Percentiles rank a stretch among this genome's conserved stretches.
phyloP scores from a whole-genome alignment of 108 stramenopile species.

The Nitzschia palea region DNA sequence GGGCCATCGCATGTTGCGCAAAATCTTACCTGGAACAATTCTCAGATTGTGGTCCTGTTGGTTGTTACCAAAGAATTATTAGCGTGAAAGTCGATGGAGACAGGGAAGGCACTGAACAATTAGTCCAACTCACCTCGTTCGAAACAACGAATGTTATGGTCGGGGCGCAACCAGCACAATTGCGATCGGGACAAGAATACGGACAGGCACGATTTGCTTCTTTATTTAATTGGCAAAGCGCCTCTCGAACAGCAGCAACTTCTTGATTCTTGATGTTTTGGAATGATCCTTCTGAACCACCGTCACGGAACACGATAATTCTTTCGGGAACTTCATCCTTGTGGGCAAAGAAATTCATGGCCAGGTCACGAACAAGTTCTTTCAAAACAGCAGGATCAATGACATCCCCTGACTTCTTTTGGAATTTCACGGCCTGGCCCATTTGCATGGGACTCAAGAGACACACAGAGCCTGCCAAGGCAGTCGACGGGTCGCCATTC shows the following conservation, averaged over 20 bases:
- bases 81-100: too few relatives aligned
- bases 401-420: background rate
- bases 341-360: background rate
- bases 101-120: too few relatives aligned
- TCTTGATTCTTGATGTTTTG: slow-evolving; percentile 2
- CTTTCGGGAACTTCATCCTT: slow-evolving; percentile 1
- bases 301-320: slow-evolving; percentile 8
- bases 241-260: background rate
- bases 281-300: slow-evolving; percentile 9
- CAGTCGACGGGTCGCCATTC: background rate
- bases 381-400: slow-evolving; percentile 1
- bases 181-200: background rate
- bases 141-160: slow-evolving; percentile 1
- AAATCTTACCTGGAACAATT: slow-evolving; percentile 1
- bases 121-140: background rate
- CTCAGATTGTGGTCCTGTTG: slow-evolving; percentile 6
- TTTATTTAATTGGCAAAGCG: background rate
- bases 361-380: slow-evolving; percentile 7
- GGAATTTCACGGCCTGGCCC: slow-evolving; percentile 1
- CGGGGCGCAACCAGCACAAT: background rate
- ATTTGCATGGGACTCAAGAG: background rate
- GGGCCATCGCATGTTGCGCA: background rate
- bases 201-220: background rate
- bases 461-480: slow-evolving; percentile 1
- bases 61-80: background rate